Evolutionary conservation across 2,329 filamentous ascomycete genomes (phyloP).

Genomic region (Fusarium setosum): DNA sequence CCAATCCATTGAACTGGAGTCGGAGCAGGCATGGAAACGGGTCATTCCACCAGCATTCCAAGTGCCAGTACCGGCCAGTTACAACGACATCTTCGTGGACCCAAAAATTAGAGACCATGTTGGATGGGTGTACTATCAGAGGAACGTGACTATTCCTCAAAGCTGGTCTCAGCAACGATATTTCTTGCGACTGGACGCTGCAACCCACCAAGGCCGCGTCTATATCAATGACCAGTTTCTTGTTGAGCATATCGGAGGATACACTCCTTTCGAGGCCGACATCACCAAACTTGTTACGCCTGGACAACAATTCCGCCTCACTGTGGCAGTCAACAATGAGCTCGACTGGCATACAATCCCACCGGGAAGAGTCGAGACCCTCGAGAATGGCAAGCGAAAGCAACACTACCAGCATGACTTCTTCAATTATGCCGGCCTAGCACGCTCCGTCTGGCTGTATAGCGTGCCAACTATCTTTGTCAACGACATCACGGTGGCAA

Average conservation of each 20-base stretch:
- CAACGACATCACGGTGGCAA: constrained; percentile 10
- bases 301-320: constrained; percentile 10
- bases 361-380: constrained; percentile 11
- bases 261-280: constrained; percentile 20
- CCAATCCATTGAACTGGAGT: constrained; percentile 3
- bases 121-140: constrained; percentile 28
- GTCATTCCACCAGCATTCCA: constrained; percentile 9
- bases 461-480: constrained; percentile 2
- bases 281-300: constrained; percentile 4
- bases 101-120: constrained; percentile 17
- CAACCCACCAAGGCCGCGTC: constrained; percentile 19
- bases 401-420: constrained; percentile 32
- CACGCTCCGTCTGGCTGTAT: constrained; percentile 18
- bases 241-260: constrained; percentile 20
- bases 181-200: constrained; percentile 16
- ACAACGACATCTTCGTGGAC: constrained; percentile 28
- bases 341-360: constrained; percentile 24
- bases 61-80: constrained; percentile 21
- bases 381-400: constrained; percentile 13
- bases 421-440: constrained; percentile 23
- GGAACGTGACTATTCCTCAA: constrained; percentile 7
- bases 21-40: constrained; percentile 5
- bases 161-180: constrained; percentile 15
- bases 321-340: constrained; percentile 22
- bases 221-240: constrained; percentile 24